A percentile compares a stretch with the other conserved stretches of the same genome.
phyloP scores from a whole-genome alignment of 164 flowering plant species.

The Stephania cephalantha region DNA sequence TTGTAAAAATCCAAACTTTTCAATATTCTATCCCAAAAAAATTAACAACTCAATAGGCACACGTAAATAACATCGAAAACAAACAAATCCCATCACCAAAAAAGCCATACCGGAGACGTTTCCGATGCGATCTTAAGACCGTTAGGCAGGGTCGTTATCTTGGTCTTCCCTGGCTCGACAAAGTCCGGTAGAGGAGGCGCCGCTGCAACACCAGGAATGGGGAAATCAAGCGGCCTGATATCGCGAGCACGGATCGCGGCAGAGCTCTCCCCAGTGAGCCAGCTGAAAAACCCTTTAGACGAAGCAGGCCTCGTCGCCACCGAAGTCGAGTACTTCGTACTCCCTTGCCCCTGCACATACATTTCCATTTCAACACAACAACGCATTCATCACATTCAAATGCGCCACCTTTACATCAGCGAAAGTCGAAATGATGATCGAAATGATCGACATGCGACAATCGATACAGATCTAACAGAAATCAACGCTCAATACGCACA shows the following conservation, averaged over 20 bases:
- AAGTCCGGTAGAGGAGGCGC: slow-evolving; percentile 76
- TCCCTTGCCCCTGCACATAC: slow-evolving; percentile 25
- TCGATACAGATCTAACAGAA: not conserved
- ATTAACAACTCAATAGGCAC: no score
- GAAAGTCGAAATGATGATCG: not conserved
- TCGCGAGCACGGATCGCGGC: slow-evolving; percentile 25
- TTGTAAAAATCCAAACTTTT: not conserved
- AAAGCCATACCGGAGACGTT: slow-evolving; percentile 48
- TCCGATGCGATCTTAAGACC: slow-evolving; percentile 88
- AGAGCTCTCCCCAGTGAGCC: slow-evolving; percentile 65
- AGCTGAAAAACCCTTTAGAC: slow-evolving; percentile 61
- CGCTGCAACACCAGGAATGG: slow-evolving; percentile 52
- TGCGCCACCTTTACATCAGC: not conserved
- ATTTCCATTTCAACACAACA: not conserved
- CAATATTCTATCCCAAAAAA: not conserved
- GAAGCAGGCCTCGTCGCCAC: slow-evolving; percentile 36
- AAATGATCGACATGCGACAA: not conserved
- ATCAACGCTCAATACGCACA: not conserved
- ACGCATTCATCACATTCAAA: not conserved
- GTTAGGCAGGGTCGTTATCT: slow-evolving; percentile 77
- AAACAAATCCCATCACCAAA: not conserved
- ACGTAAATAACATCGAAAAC: not conserved
- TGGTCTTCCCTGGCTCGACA: slow-evolving; percentile 68
- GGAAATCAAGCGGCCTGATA: slow-evolving; percentile 42
- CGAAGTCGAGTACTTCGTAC: slow-evolving; percentile 47